Conservation (phyloP, 768 basidiomycete species). For the Russula ochroleuca region DNA sequence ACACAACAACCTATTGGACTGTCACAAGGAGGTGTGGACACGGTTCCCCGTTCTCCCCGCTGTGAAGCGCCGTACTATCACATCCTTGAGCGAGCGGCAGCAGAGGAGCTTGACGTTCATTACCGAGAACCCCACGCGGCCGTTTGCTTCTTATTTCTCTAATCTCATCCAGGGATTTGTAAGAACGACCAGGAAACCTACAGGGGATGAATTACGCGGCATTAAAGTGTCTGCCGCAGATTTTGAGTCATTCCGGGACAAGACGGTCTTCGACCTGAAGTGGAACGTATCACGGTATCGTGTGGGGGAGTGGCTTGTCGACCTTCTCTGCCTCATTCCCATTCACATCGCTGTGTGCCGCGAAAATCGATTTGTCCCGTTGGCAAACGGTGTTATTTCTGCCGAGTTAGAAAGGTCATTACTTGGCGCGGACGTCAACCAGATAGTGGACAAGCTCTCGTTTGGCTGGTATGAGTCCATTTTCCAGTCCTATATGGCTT, state of each 20-base stretch:
- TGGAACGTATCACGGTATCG: conserved; percentile 38
- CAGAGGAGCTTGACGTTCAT: conserved; percentile 43
- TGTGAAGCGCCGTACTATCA: conserved; percentile 21
- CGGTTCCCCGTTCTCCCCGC: conserved; percentile 20
- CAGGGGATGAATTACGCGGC: conserved; percentile 38
- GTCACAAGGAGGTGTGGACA: conserved; percentile 18
- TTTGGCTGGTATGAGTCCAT: conserved; percentile 66
- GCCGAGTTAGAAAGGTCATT: conserved; percentile 38
- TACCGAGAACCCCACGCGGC: conserved; percentile 37
- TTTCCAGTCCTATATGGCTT: conserved; percentile 58
- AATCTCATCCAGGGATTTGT: conserved; percentile 47
- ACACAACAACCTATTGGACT: conserved; percentile 38
- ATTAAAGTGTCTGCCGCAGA: conserved; percentile 36
- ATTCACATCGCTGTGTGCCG: conserved; percentile 56
- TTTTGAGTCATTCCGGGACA: conserved; percentile 32
- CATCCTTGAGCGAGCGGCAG: conserved; percentile 29
- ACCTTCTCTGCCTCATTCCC: conserved; percentile 57
- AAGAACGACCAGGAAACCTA: conserved; percentile 48
- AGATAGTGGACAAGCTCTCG: conserved; percentile 50
- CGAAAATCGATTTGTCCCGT: conserved; percentile 14
- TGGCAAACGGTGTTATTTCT: conserved; percentile 39
- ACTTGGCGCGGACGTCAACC: conserved; percentile 57
- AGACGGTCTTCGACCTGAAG: conserved; percentile 11
- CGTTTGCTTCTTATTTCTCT: conserved; percentile 42
- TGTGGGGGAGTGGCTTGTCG: conserved; percentile 59